phyloP scores from a whole-genome alignment of 345 rosid species.

The Salix koriyanagi region DNA sequence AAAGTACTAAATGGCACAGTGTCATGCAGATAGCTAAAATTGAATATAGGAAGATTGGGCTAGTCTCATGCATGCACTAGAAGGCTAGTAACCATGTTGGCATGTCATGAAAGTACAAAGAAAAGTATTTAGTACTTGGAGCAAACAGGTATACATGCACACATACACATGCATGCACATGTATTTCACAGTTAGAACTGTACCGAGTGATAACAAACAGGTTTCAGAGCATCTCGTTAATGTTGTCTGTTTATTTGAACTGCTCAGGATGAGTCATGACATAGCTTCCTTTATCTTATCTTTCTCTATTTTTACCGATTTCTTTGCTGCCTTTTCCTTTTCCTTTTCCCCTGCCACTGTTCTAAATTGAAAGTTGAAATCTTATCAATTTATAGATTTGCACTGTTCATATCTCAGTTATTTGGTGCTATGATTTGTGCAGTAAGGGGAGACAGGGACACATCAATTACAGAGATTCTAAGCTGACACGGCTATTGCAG shows the following conservation, averaged over 20 bases:
- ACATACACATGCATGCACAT: not conserved
- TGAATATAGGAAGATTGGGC: conserved; percentile 2
- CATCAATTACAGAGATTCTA: conserved; percentile 94
- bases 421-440: conserved; percentile 29
- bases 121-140: not conserved
- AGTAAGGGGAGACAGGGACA: conserved; percentile 93
- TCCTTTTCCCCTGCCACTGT: not conserved
- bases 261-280: not conserved
- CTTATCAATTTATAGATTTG: not conserved
- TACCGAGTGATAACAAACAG: not conserved
- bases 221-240: not conserved
- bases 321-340: not conserved
- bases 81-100: not conserved
- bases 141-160: not conserved
- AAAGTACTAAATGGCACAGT: not conserved
- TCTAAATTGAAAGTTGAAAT: not conserved
- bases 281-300: not conserved
- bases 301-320: not conserved
- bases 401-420: conserved; percentile 3
- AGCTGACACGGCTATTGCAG: conserved; percentile 87
- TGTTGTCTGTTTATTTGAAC: not conserved
- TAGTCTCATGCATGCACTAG: not conserved
- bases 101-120: not conserved
- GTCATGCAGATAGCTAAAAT: not conserved
- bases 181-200: not conserved